A percentile compares a stretch with the other conserved stretches of the same genome.
These are phyloP conservation scores for Isatis lusitanica DNA, from an alignment of 441 rosid genomes.

Conservation along the genomic window DNA sequence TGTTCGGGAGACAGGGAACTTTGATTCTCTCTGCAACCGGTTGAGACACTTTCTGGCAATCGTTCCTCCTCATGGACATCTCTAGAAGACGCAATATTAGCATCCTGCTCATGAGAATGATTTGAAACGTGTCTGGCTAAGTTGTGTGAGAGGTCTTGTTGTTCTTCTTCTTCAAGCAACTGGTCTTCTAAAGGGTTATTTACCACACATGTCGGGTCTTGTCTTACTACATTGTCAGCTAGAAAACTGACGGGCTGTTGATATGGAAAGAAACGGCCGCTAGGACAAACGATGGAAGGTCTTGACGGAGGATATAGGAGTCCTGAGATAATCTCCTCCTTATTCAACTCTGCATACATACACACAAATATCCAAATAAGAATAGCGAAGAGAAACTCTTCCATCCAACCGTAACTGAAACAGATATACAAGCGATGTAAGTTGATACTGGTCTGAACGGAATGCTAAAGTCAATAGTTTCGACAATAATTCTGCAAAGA, in stretches of 20 bases:
- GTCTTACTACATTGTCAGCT: conserved; percentile 39
- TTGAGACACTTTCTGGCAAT: conserved; percentile 34
- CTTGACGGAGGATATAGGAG: conserved; percentile 50
- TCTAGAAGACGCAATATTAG: conserved; percentile 49
- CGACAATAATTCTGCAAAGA: not conserved
- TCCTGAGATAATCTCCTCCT: conserved; percentile 69
- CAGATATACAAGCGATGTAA: not conserved
- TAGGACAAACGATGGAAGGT: conserved; percentile 41
- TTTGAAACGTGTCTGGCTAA: conserved; percentile 31
- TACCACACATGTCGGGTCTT: conserved; percentile 34
- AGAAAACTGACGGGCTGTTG: conserved; percentile 35
- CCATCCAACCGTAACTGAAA: not conserved
- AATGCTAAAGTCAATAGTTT: not conserved
- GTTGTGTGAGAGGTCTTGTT: conserved; percentile 38
- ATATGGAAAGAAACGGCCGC: conserved; percentile 39
- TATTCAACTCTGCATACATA: conserved; percentile 49
- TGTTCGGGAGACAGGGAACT: conserved; percentile 1
- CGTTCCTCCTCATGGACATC: conserved; percentile 44
- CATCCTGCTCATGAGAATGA: conserved; percentile 43
- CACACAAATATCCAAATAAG: conserved; percentile 1
- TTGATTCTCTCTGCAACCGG: conserved; percentile 20
- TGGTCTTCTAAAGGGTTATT: conserved; percentile 35
- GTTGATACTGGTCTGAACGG: not conserved
- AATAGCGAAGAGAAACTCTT: not conserved
- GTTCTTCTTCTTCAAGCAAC: conserved; percentile 38